These are phyloP conservation scores for Aspergillus olivimuriae DNA, from an alignment of 495 filamentous ascomycete species.

Conservation along the genomic window DNA sequence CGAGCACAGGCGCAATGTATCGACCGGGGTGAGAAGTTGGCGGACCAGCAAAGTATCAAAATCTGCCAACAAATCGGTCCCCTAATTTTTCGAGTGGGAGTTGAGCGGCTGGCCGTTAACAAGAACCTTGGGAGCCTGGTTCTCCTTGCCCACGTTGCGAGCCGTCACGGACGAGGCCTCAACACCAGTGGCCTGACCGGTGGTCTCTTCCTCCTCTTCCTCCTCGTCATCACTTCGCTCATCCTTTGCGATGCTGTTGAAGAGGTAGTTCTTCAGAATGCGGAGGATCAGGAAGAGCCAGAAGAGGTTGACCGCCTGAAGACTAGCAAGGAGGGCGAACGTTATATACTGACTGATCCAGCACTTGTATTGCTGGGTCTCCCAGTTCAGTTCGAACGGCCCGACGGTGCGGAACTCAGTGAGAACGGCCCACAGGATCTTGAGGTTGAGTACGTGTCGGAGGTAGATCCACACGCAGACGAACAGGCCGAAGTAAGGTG, in stretches of 20 bases:
- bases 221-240: conserved; percentile 59
- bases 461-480: conserved; percentile 85
- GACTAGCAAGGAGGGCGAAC: conserved; percentile 57
- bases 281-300: conserved; percentile 80
- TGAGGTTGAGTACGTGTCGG: conserved; percentile 85
- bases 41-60: too few relatives aligned
- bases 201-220: conserved; percentile 32
- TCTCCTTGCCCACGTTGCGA: conserved; percentile 26
- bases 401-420: conserved; percentile 87
- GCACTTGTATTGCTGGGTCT: conserved; percentile 77
- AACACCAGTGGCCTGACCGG: conserved; percentile 23
- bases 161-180: conserved; percentile 17
- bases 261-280: conserved; percentile 57
- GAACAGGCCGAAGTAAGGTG: conserved; percentile 81
- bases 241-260: conserved; percentile 45
- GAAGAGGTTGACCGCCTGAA: conserved; percentile 81
- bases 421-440: conserved; percentile 77
- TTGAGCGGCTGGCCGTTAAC: conserved; percentile 34
- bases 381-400: conserved; percentile 83
- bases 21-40: too few relatives aligned
- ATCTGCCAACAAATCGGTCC: not conserved
- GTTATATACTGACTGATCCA: conserved; percentile 69
- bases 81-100: conserved; percentile 11
- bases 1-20: not conserved
- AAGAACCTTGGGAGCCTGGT: conserved; percentile 30